Evolutionary conservation across 1,284 basidiomycete genomes (phyloP).

Genomic region (Puccinia novopanici): DNA sequence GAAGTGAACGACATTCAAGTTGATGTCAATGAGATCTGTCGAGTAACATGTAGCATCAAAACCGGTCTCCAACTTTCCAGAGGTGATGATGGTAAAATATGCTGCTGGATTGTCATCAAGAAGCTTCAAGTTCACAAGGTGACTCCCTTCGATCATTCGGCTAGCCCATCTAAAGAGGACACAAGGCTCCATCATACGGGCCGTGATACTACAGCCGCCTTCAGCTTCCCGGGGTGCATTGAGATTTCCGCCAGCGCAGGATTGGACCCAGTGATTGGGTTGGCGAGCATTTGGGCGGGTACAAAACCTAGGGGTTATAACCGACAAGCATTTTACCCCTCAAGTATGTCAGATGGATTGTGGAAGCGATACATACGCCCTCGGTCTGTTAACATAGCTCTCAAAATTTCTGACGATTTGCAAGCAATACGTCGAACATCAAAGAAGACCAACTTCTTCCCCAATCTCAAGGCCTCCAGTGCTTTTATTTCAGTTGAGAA

Average conservation of each 20-base stretch:
- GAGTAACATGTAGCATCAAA: constrained; percentile 31
- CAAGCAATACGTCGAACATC: background rate
- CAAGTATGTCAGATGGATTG: background rate
- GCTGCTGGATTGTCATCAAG: constrained; percentile 43
- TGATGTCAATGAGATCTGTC: constrained; percentile 40
- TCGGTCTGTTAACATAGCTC: constrained; percentile 37
- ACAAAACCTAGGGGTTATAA: constrained; percentile 11
- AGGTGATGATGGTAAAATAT: constrained; percentile 42
- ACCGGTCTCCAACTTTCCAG: constrained; percentile 43
- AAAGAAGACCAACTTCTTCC: constrained; percentile 1
- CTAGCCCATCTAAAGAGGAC: background rate
- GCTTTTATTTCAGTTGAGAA: constrained; percentile 30
- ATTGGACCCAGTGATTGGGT: constrained; percentile 43
- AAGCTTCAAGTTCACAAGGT: constrained; percentile 26
- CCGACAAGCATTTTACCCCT: background rate
- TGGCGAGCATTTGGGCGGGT: constrained; percentile 37
- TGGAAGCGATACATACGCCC: constrained; percentile 38
- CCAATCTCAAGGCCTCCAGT: constrained; percentile 15
- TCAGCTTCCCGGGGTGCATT: constrained; percentile 37
- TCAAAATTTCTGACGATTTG: constrained; percentile 28
- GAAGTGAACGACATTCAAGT: constrained; percentile 43
- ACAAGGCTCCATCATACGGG: background rate
- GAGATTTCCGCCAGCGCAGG: constrained; percentile 43
- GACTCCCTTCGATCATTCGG: background rate
- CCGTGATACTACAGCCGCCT: constrained; percentile 18